Evolutionary conservation across 176 grass and related monocot species (phyloP).

Genomic region (Oryza coarctata): DNA sequence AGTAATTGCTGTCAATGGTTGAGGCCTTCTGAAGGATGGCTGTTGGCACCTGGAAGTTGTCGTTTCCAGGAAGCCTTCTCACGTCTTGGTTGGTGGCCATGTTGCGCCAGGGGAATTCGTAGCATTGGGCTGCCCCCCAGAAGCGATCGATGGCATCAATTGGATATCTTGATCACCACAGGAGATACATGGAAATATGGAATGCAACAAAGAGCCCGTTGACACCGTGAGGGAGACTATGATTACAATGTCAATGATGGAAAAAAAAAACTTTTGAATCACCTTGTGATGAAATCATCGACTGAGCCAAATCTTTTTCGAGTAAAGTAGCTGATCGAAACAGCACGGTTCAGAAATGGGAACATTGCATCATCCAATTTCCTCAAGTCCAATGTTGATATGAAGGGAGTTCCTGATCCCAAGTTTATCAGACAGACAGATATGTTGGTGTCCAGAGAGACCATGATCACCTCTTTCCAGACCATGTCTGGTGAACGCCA

Average conservation of each 20-base stretch:
- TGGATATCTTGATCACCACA: slow-evolving; percentile 22
- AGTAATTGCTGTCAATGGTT: not conserved
- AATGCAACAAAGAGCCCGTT: not conserved
- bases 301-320: not conserved
- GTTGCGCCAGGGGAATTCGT: not conserved
- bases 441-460: not conserved
- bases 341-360: not conserved
- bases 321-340: not conserved
- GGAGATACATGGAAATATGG: not conserved
- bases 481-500: fast-evolving
- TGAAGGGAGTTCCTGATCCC: slow-evolving; percentile 11
- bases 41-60: not conserved
- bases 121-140: not conserved
- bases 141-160: not conserved
- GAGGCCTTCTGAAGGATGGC: not conserved
- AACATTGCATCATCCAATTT: not conserved
- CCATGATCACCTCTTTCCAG: not conserved
- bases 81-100: not conserved
- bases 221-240: not conserved
- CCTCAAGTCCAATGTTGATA: slow-evolving; percentile 6
- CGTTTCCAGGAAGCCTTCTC: not conserved
- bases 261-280: fast-evolving
- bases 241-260: not conserved
- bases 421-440: slow-evolving; percentile 25
- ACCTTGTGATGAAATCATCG: not conserved